These are phyloP conservation scores for Pseudogymnoascus sp. DNA, from an alignment of 2,329 filamentous ascomycete species.

Conservation along the genomic window DNA sequence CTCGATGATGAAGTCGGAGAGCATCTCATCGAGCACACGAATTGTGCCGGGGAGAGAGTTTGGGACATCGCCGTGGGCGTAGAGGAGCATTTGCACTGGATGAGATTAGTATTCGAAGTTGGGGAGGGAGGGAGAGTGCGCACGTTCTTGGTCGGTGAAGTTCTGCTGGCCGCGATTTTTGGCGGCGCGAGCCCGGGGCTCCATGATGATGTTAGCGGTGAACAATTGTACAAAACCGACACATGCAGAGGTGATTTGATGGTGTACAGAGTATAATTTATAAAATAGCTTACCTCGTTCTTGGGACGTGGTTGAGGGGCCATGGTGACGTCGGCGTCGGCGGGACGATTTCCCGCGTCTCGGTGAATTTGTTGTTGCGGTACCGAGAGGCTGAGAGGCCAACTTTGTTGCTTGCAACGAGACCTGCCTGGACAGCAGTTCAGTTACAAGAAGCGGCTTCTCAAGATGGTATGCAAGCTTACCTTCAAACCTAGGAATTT, in stretches of 20 bases:
- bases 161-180: slow-evolving; percentile 81
- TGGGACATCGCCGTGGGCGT: slow-evolving; percentile 71
- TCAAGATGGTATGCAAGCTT: slow-evolving; percentile 17
- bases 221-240: not conserved
- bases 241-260: not conserved
- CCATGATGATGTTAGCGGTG: slow-evolving; percentile 40
- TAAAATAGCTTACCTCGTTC: not conserved
- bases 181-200: slow-evolving; percentile 68
- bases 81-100: slow-evolving; percentile 66
- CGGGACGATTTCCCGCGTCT: not conserved
- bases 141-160: slow-evolving; percentile 66
- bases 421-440: not conserved
- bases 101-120: slow-evolving; percentile 15
- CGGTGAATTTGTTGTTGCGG: slow-evolving; percentile 8
- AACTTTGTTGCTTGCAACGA: not conserved
- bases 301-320: not conserved
- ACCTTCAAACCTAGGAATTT: not conserved
- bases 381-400: not conserved
- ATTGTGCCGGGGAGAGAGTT: slow-evolving; percentile 78
- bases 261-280: not conserved
- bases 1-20: slow-evolving; percentile 94
- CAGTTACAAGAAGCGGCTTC: not conserved
- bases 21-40: slow-evolving; percentile 84
- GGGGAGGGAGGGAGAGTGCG: slow-evolving; percentile 24
- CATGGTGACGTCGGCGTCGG: not conserved